phyloP scores from a whole-genome alignment of 2,329 filamentous ascomycete species.

The Alternaria panax region DNA sequence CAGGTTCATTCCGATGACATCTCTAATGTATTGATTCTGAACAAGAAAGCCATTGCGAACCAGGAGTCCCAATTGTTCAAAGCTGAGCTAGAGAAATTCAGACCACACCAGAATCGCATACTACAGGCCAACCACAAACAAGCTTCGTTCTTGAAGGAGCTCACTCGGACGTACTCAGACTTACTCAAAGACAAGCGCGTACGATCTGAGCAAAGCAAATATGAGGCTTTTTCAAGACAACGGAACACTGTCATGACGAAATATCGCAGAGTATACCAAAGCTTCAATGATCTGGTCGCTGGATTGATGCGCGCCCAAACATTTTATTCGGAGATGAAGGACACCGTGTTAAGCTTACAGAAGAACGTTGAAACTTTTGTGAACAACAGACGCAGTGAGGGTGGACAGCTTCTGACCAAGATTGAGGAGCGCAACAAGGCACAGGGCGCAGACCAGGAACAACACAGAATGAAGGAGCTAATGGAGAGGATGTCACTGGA shows the following conservation, averaged over 20 bases:
- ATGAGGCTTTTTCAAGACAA: slow-evolving; percentile 86
- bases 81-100: slow-evolving; percentile 95
- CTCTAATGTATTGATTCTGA: slow-evolving; percentile 93
- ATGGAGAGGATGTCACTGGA: slow-evolving; percentile 98
- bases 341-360: slow-evolving; percentile 87
- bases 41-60: slow-evolving; percentile 94
- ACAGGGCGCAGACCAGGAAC: slow-evolving; percentile 79
- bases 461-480: slow-evolving; percentile 81
- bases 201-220: slow-evolving; percentile 91
- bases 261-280: slow-evolving; percentile 91
- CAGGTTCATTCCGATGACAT: slow-evolving; percentile 97
- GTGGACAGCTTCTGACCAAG: slow-evolving; percentile 83
- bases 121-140: slow-evolving; percentile 96
- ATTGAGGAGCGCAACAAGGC: slow-evolving; percentile 83
- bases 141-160: slow-evolving; percentile 89
- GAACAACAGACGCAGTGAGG: slow-evolving; percentile 90
- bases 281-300: slow-evolving; percentile 87
- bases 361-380: slow-evolving; percentile 98
- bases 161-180: slow-evolving; percentile 85
- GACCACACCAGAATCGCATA: slow-evolving; percentile 88
- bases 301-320: slow-evolving; percentile 86
- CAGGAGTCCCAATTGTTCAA: slow-evolving; percentile 94
- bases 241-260: slow-evolving; percentile 80
- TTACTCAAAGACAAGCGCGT: slow-evolving; percentile 94
- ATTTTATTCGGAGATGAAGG: slow-evolving; percentile 96